Evolutionary conservation across 2,329 filamentous ascomycete species (phyloP), one percentile per base, ranked within the genome.

Genomic region (Cercospora sp.): DNA sequence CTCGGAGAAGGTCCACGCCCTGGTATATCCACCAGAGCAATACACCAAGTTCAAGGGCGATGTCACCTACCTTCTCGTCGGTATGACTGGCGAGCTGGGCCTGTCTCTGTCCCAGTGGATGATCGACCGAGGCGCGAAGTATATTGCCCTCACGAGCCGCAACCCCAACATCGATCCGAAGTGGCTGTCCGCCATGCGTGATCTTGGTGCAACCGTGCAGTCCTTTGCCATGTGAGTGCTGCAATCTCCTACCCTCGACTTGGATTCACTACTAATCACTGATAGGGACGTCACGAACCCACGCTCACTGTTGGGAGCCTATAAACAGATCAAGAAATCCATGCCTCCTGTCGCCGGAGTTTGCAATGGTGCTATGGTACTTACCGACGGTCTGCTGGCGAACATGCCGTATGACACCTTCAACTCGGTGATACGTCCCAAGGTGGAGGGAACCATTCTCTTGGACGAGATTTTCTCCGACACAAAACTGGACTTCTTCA

Each of bases 371-470:
- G 69, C 71, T 13, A 66, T 70, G 68, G 68, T 71, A 5, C 58
- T 71, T 6, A 24, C 16, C 51, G 68, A 70, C 49, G 53, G 16
- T 16, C 60, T 69, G 30, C 68, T 69, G 49, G 43, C 43, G 26
- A 58, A 65, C 5, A 71, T 71, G 69, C 61, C 40, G 32, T 16
- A 45, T 21, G 51, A 68, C 12, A 76, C 82, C 51, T 87, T 85
- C 82, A 65, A 70, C 3, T 68, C 76, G 2, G 81, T 81, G 2
- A 77, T 84, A 24, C 72, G 68, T 0, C 84, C 86, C 60, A 89
- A 89, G 76, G 81, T 82, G 0, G 43, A 77, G 0, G 86, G 86
- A 3, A 82, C 84, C 0, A 78, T 76, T 40, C 34, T 40, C 7
- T 40, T 40, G 34, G 7, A 12, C 34, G 34, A 40, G 34, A 40